A percentile compares a stretch with the other conserved stretches of the same genome.
Conservation (phyloP, 2,329 filamentous ascomycete genomes). For the Torrubiella hemipterigena region DNA sequence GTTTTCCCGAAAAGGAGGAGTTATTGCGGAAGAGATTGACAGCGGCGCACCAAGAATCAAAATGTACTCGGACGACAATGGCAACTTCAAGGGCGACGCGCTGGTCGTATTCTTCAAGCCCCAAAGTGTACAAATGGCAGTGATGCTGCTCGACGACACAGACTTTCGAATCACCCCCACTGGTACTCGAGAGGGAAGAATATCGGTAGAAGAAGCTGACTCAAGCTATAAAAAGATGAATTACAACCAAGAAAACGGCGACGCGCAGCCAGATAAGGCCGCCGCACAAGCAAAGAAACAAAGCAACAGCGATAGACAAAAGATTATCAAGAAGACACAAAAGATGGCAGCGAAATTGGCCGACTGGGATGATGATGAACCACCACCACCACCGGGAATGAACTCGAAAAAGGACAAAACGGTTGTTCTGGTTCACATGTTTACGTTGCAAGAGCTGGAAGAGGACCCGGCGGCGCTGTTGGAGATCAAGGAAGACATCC, state of each 20-base stretch:
- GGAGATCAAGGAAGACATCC: constrained; percentile 90
- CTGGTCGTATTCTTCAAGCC: constrained; percentile 91
- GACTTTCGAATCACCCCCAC: constrained; percentile 57
- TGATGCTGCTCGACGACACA: constrained; percentile 69
- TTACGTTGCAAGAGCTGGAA: constrained; percentile 72
- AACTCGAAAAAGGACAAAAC: constrained; percentile 57
- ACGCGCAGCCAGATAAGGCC: constrained; percentile 18
- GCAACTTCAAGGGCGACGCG: constrained; percentile 86
- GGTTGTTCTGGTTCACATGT: constrained; percentile 87
- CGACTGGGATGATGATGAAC: constrained; percentile 90
- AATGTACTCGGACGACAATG: constrained; percentile 72
- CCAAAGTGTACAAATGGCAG: constrained; percentile 79
- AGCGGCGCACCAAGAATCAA: constrained; percentile 82
- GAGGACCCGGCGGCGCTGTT: constrained; percentile 73
- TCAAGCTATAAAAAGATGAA: constrained; percentile 83
- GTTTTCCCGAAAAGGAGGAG: constrained; percentile 75
- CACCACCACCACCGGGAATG: constrained; percentile 29
- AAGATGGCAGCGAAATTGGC: constrained; percentile 84
- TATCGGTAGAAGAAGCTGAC: constrained; percentile 76
- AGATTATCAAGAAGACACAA: constrained; percentile 83
- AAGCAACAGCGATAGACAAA: constrained; percentile 63
- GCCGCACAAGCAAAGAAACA: constrained; percentile 25
- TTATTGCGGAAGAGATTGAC: constrained; percentile 91
- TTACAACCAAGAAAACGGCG: constrained; percentile 36
- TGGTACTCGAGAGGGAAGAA: constrained; percentile 47